phyloP scores from a whole-genome alignment of 2,329 filamentous ascomycete genomes.

The Stagonosporopsis chrysanthemi region DNA sequence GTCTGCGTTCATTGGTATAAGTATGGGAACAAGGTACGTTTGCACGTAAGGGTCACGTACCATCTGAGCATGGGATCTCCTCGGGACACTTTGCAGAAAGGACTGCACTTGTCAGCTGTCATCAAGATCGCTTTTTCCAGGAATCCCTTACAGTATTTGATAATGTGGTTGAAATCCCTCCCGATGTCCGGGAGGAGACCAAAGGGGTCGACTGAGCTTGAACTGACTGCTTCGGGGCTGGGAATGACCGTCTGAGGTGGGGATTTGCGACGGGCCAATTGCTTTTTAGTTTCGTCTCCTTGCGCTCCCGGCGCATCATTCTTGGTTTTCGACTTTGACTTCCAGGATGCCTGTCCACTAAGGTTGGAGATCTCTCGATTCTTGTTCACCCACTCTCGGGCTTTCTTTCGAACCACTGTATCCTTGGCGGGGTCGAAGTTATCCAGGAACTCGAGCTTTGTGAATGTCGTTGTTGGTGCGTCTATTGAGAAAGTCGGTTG shows the following conservation, averaged over 20 bases:
- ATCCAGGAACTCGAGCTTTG: constrained; percentile 33
- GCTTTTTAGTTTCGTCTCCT: constrained; percentile 8
- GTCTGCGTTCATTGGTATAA: constrained; percentile 10
- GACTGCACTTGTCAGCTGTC: constrained; percentile 18
- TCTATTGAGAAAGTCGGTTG: constrained; percentile 33
- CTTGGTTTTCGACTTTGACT: constrained; percentile 6
- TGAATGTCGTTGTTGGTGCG: constrained; percentile 18
- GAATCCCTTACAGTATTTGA: constrained; percentile 31
- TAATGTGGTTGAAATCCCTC: constrained; percentile 33
- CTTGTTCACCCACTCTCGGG: constrained; percentile 36
- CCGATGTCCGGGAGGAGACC: constrained; percentile 28
- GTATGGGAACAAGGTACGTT: neutral
- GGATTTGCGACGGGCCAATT: neutral
- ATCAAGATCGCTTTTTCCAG: neutral
- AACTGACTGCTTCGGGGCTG: constrained; percentile 5
- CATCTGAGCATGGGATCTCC: constrained; percentile 25
- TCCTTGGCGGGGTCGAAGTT: constrained; percentile 32
- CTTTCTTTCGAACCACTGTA: constrained; percentile 34
- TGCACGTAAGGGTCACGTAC: neutral
- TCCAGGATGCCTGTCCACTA: neutral
- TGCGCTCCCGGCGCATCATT: neutral
- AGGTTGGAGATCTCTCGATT: constrained; percentile 23
- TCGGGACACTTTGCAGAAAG: constrained; percentile 30
- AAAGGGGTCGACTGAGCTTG: constrained; percentile 29
- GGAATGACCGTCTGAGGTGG: neutral